A percentile compares a stretch with the other conserved stretches of the same genome.
Evolutionary conservation across 345 rosid species (phyloP).

Genomic region (Dovyalis caffra): DNA sequence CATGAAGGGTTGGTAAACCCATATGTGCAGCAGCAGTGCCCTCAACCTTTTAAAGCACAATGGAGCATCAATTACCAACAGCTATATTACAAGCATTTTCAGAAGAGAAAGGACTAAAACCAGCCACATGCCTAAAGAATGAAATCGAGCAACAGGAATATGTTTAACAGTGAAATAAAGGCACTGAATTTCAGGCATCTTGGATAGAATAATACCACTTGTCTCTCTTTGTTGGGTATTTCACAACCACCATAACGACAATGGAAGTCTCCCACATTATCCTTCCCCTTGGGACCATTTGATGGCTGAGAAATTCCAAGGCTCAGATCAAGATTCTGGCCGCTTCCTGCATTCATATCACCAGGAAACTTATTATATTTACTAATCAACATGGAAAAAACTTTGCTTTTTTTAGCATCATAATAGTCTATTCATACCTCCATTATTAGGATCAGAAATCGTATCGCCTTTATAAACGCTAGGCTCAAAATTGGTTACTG

Average conservation of each 20-base stretch:
- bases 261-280: conserved; percentile 6
- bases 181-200: not conserved
- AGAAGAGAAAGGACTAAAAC: not conserved
- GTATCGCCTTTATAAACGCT: conserved; percentile 56
- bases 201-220: conserved; percentile 6
- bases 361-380: not conserved
- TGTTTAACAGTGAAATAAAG: not conserved
- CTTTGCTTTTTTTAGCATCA: not conserved
- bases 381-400: not conserved
- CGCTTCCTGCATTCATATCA: conserved; percentile 32
- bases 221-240: conserved; percentile 6
- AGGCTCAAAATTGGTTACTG: conserved; percentile 36
- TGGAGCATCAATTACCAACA: not conserved
- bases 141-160: not conserved
- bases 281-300: conserved; percentile 16
- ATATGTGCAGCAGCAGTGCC: conserved; percentile 19
- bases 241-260: not conserved
- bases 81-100: not conserved
- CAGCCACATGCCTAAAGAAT: not conserved
- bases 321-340: conserved; percentile 50
- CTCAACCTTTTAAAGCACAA: conserved; percentile 29
- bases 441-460: conserved; percentile 32
- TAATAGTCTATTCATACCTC: conserved; percentile 42
- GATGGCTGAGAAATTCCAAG: conserved; percentile 28
- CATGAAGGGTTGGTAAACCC: conserved; percentile 14